phyloP scores from a whole-genome alignment of 2,329 filamentous ascomycete genomes.

The Pyrenophora seminiperda region DNA sequence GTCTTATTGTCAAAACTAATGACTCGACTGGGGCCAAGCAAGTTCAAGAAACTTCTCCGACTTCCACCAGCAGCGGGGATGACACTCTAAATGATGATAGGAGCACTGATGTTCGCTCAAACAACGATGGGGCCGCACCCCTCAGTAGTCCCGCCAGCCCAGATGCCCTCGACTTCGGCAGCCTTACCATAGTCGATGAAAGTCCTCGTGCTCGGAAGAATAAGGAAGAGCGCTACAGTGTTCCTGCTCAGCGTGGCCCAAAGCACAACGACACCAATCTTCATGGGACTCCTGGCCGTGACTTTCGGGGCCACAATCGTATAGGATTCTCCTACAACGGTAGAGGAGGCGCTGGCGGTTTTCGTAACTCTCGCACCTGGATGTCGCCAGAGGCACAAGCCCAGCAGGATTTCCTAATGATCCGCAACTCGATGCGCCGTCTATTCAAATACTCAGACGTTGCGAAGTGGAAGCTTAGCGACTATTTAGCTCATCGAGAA shows the following conservation, averaged over 20 bases:
- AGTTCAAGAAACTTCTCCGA: slow-evolving; percentile 3
- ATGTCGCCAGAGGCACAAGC: slow-evolving; percentile 33
- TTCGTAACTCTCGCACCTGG: slow-evolving; percentile 32
- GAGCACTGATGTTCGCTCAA: slow-evolving; percentile 8
- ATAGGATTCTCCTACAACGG: slow-evolving; percentile 1
- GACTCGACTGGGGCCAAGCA: neutral
- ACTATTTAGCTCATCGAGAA: slow-evolving; percentile 42
- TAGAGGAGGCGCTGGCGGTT: slow-evolving; percentile 9
- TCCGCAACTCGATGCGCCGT: slow-evolving; percentile 44
- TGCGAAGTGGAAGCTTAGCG: slow-evolving; percentile 38
- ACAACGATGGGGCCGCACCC: slow-evolving; percentile 4
- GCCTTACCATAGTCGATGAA: slow-evolving; percentile 13
- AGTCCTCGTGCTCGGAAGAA: neutral
- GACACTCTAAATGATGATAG: slow-evolving; percentile 21
- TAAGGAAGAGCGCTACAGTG: slow-evolving; percentile 8
- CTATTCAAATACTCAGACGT: slow-evolving; percentile 43
- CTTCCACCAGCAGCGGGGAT: slow-evolving; percentile 15
- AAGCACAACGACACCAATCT: neutral
- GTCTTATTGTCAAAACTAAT: neutral
- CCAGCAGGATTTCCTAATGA: slow-evolving; percentile 35
- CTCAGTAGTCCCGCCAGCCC: slow-evolving; percentile 18
- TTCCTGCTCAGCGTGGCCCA: slow-evolving; percentile 10
- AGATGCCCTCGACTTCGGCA: slow-evolving; percentile 17
- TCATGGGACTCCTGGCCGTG: neutral
- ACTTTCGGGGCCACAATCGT: slow-evolving; percentile 5